Percentiles rank a stretch among this genome's conserved stretches.
These are phyloP conservation scores for Simplicillium sp. DNA, from an alignment of 2,329 filamentous ascomycete genomes.

Conservation along the genomic window DNA sequence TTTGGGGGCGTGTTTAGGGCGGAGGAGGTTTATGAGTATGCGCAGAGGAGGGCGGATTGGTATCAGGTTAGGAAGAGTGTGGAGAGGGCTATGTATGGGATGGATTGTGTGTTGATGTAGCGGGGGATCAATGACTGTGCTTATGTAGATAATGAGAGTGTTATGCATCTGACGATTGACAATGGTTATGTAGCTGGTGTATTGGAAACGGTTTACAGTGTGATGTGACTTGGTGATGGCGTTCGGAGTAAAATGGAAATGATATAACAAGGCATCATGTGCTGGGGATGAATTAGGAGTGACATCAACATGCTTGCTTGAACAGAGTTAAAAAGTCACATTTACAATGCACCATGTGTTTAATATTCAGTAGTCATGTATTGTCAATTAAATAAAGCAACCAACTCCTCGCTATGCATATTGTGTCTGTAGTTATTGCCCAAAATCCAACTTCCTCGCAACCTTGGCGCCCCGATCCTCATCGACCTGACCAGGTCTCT, in stretches of 20 bases:
- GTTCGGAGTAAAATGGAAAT: too few relatives aligned
- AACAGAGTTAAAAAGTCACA: too few relatives aligned
- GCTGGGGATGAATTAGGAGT: too few relatives aligned
- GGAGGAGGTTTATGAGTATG: constrained; percentile 97
- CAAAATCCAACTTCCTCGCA: constrained; percentile 75
- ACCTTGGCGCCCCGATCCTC: constrained; percentile 64
- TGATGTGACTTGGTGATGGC: too few relatives aligned
- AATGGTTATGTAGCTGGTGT: constrained; percentile 5
- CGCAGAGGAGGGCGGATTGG: constrained; percentile 90
- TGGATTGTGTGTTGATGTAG: constrained; percentile 83
- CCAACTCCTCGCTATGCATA: not conserved
- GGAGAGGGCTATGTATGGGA: constrained; percentile 93
- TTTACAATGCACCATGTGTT: too few relatives aligned
- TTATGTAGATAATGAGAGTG: constrained; percentile 7
- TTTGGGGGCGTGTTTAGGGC: constrained; percentile 90
- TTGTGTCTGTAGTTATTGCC: constrained; percentile 14
- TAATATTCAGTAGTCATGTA: too few relatives aligned
- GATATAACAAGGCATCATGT: too few relatives aligned
- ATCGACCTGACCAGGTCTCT: constrained; percentile 58
- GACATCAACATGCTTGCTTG: too few relatives aligned
- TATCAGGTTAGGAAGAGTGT: constrained; percentile 81
- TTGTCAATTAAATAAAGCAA: not conserved
- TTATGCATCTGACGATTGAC: too few relatives aligned
- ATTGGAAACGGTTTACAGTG: constrained; percentile 6
- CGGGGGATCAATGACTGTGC: not conserved